Base-by-base conservation (phyloP, 176 grass and related monocot species). In the Aechmea fasciata region DNA sequence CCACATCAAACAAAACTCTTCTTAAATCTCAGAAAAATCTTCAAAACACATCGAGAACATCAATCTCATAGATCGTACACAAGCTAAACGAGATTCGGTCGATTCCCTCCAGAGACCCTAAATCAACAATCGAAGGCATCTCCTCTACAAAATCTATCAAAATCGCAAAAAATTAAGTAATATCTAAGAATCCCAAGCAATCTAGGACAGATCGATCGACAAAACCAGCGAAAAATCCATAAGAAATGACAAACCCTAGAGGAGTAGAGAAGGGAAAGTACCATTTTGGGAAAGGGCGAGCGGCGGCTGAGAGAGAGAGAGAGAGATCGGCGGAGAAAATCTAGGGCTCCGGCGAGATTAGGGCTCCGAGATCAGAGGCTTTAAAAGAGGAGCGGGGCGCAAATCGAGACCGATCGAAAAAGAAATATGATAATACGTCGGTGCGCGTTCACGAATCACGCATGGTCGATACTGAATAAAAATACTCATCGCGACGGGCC, bases 301-400 rank as follows among this genome's bases (percentile, higher is more conserved):
- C 13, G 20, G 15, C 2, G 9, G 9, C 10, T 2, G 55, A 61
- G 55, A 26, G 52, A 55, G 52, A 13, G 20, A 61, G 55, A 18
- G 15, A 55, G 52, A 55, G 52, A 13, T 17, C 55, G 55, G 55
- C 55, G 55, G 55, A 22, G 55, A 10, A 61, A 61, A 61, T 61
- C 55, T 61, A 61, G 10, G 55, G 13, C 55, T 61, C 2, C 11
- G 33, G 33, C 33, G 33, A 41, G 33, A 41, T 61, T 19, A 19
- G 10, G 17, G 55, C 55, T 61, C 55, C 55, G n/a, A 61, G 55
- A 61, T 61, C 55, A 61, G 10, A 61, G 55, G 55, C 55, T 61
- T 19, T 15, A 61, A 61, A 10, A 10, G 13, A 61, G 55, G 8
- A 61, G 10, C 55, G 33, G 7, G 7, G 33, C 17, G 55, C 55